These are phyloP conservation scores for Coemansia sp. DNA, from an alignment of 192 early-diverging fungal species.

Conservation along the genomic window DNA sequence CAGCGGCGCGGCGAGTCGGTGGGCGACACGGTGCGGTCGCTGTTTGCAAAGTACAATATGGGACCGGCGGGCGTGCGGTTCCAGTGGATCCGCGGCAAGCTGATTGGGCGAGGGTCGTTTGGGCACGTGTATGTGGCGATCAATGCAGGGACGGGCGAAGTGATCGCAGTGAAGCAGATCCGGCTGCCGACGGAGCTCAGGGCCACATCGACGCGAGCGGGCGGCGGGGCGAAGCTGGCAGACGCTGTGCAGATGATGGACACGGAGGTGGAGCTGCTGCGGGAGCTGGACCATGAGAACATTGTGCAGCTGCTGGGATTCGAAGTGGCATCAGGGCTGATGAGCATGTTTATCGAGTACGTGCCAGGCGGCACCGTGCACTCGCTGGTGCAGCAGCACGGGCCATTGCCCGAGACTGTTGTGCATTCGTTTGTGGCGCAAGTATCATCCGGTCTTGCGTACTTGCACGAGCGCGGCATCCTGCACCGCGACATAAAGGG, in stretches of 20 bases:
- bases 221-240: constrained; percentile 13
- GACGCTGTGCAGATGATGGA: constrained; percentile 62
- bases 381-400: constrained; percentile 70
- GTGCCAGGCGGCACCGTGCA: constrained; percentile 91
- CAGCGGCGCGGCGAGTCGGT: constrained; percentile 16
- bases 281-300: constrained; percentile 82
- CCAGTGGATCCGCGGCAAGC: constrained; percentile 71
- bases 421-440: constrained; percentile 76
- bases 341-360: constrained; percentile 97
- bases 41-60: constrained; percentile 46
- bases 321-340: constrained; percentile 63
- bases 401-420: constrained; percentile 70
- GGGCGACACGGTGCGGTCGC: constrained; percentile 38
- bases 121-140: constrained; percentile 76
- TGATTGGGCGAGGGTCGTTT: constrained; percentile 84
- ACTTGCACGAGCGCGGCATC: constrained; percentile 76
- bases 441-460: constrained; percentile 80
- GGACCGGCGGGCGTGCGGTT: constrained; percentile 53
- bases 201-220: constrained; percentile 7
- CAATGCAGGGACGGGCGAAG: constrained; percentile 69
- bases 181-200: constrained; percentile 56
- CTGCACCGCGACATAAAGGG: constrained; percentile 83
- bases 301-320: constrained; percentile 92
- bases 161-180: constrained; percentile 85
- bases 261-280: constrained; percentile 71